Evolutionary conservation across 2,329 filamentous ascomycete genomes (phyloP), one percentile per base, ranked within the genome.

Genomic region (Penicillium sp.): DNA sequence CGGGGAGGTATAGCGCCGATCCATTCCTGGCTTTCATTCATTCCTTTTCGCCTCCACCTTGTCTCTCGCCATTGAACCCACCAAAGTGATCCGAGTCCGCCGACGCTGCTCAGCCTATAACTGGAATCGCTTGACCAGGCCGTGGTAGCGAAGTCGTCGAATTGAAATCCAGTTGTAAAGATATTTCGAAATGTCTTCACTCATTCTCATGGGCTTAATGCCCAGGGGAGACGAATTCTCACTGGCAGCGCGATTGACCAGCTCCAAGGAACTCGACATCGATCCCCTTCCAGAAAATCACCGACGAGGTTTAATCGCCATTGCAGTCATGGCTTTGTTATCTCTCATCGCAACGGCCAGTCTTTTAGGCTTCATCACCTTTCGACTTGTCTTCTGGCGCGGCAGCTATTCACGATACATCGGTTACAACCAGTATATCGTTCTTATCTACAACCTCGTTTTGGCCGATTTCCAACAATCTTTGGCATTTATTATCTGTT

Each of bases 381-480:
- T 79, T 57, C 77, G 79, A 22, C 66, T 83, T n/a, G 62, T 82
- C 31, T 77, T 77, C 56, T 82, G 79, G 80, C 71, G 76, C 44
- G 72, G 70, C 50, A 75, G 75, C 55, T 79, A 81, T 61, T 66
- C 72, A 38, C 70, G 77, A 57, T 79, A 79, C 55, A 79, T 82
- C 49, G 79, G 79, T 55, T 79, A 81, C 67, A 83, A 83, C 59
- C 80, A 83, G 67, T 82, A 80, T 51, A 70, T 83, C n/a, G 66
- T 82, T 38, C 73, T 83, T 22, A 81, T 82, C 47, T 82, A 79
- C 66, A 82, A 82, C 53, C 72, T 83, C 13, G 68, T 82, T 2
- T 57, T 83, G 39, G 80, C 80, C 5, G 80, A 83, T 69, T 71
- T 83, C n/a, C 77, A 79, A 59, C 80, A 82, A 64, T 75, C 79